Percentiles rank a stretch among this genome's conserved stretches.
Evolutionary conservation across 169 alveolate species (phyloP).

Genomic region (Miamiensis avidus): DNA sequence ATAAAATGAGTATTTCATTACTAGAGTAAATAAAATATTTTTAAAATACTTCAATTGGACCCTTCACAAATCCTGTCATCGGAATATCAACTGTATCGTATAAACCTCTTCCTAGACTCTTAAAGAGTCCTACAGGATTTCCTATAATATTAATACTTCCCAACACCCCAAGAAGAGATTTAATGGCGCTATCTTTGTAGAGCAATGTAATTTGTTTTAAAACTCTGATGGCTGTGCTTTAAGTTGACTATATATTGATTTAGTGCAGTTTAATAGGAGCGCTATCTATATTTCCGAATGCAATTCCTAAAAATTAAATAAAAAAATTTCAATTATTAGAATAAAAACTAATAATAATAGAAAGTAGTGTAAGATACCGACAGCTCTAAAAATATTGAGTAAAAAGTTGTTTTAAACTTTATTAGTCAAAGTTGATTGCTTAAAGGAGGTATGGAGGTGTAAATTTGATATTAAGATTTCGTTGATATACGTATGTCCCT

Average conservation of each 20-base stretch:
- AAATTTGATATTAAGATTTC: neutral
- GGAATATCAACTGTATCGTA: slow-evolving; percentile 82
- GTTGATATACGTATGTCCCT: too few relatives aligned
- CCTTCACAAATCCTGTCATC: slow-evolving; percentile 78
- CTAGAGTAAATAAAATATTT: slow-evolving; percentile 54
- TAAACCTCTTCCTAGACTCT: slow-evolving; percentile 81
- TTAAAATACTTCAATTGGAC: slow-evolving; percentile 80
- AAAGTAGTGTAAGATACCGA: neutral
- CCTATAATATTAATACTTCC: slow-evolving; percentile 85
- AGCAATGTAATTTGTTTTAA: slow-evolving; percentile 47
- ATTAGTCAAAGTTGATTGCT: neutral
- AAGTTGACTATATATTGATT: slow-evolving; percentile 55
- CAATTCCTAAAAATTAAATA: slow-evolving; percentile 55
- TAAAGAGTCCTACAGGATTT: slow-evolving; percentile 79
- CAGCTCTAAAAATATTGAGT: neutral
- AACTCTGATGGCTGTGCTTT: slow-evolving; percentile 66
- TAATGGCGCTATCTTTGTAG: slow-evolving; percentile 61
- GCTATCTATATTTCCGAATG: slow-evolving; percentile 75
- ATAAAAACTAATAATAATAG: neutral
- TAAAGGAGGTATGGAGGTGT: neutral
- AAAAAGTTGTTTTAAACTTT: too few relatives aligned
- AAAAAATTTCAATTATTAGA: neutral
- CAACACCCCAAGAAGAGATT: slow-evolving; percentile 64
- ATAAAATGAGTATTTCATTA: slow-evolving; percentile 54
- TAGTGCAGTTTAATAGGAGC: slow-evolving; percentile 79